Conservation (phyloP, 768 basidiomycete genomes). For the Mycena galericulata region DNA sequence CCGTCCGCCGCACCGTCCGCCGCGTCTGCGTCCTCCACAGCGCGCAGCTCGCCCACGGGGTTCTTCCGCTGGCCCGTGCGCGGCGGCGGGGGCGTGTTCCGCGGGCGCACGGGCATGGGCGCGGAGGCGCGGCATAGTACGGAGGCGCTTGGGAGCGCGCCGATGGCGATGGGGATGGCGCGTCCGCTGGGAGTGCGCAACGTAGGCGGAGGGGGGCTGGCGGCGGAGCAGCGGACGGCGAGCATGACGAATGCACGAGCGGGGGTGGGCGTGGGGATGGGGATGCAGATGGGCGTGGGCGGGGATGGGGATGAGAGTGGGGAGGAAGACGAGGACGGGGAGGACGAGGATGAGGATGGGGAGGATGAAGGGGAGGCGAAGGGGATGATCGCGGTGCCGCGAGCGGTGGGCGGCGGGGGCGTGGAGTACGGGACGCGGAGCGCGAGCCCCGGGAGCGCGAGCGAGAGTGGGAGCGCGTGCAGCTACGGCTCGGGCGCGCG, state of each 20-base stretch:
- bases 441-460: not conserved
- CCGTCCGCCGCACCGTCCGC: constrained; percentile 3
- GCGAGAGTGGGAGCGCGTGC: constrained; percentile 1
- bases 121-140: constrained; percentile 16
- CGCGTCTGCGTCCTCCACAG: not conserved
- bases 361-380: not conserved
- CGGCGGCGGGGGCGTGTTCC: not conserved
- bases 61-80: constrained; percentile 18
- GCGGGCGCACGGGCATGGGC: not conserved
- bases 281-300: not conserved
- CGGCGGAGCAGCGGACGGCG: constrained; percentile 17
- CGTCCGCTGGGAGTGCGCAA: no score
- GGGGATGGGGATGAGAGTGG: not conserved
- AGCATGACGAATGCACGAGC: constrained; percentile 13
- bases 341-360: not conserved
- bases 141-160: constrained; percentile 20
- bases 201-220: not conserved
- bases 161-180: no score
- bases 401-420: not conserved
- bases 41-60: not conserved
- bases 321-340: not conserved
- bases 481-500: constrained; percentile 20
- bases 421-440: not conserved
- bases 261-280: not conserved
- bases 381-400: constrained; percentile 26